These are phyloP conservation scores for Colletotrichum karsti DNA, from an alignment of 2,329 filamentous ascomycete genomes.

Conservation along the genomic window DNA sequence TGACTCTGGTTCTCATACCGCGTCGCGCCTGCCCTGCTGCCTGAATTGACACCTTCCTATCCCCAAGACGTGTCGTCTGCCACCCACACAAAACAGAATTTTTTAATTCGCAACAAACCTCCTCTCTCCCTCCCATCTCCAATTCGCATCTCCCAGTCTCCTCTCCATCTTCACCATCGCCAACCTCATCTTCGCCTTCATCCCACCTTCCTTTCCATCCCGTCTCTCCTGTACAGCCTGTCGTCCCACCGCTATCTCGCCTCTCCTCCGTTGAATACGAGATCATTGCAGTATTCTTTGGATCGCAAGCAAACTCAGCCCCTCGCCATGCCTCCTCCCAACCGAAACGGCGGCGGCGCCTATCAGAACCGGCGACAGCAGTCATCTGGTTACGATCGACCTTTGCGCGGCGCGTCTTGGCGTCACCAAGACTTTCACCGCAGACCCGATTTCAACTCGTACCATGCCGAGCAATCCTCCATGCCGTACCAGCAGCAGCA, in stretches of 20 bases:
- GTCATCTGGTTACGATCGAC: neutral
- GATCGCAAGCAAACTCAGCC: neutral
- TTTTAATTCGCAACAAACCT: neutral
- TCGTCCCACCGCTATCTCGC: neutral
- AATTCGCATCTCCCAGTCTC: neutral
- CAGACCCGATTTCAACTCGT: neutral
- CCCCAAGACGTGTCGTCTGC: neutral
- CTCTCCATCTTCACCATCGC: neutral
- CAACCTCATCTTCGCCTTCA: neutral
- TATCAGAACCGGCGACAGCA: neutral
- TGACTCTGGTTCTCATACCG: too few relatives aligned
- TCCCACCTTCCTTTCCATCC: neutral
- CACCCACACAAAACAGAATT: neutral
- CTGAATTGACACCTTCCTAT: neutral
- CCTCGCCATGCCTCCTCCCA: slow-evolving; percentile 7
- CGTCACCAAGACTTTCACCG: neutral
- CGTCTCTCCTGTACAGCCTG: neutral
- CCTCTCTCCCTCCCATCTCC: neutral
- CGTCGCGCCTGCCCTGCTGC: neutral
- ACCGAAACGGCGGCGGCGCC: neutral
- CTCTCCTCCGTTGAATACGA: too few relatives aligned
- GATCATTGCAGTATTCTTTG: neutral
- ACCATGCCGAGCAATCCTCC: too few relatives aligned
- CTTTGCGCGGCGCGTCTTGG: neutral
- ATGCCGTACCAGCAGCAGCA: too few relatives aligned